Conservation (phyloP, 495 filamentous ascomycete genomes). For the Daldinia vernicosa region DNA sequence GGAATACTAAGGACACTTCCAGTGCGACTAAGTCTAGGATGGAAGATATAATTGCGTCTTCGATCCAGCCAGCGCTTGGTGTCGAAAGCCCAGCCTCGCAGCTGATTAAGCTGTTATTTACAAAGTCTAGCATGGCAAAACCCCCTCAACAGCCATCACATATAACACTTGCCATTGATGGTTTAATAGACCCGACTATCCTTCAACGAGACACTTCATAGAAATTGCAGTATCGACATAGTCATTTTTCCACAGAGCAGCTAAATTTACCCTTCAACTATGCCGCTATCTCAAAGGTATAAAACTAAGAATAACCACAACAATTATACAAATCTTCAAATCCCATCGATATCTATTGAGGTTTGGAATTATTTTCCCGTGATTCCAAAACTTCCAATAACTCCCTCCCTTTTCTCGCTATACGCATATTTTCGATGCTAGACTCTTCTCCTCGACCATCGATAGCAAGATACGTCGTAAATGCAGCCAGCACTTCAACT, state of each 20-base stretch:
- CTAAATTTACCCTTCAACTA: no score
- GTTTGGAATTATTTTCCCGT: not conserved
- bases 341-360: not conserved
- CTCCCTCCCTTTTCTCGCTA: not conserved
- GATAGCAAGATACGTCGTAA: not conserved
- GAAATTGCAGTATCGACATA: not conserved
- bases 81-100: not conserved
- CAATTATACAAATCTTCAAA: not conserved
- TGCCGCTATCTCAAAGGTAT: not conserved
- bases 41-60: not conserved
- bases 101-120: not conserved
- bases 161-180: not conserved
- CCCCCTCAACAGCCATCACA: not conserved
- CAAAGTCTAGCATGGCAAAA: not conserved
- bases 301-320: not conserved
- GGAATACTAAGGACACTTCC: not conserved
- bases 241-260: no score
- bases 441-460: not conserved
- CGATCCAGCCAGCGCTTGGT: not conserved
- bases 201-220: not conserved
- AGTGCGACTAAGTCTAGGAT: not conserved
- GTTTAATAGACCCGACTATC: not conserved
- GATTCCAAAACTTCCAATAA: not conserved
- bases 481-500: not conserved
- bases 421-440: not conserved